A percentile compares a stretch with the other conserved stretches of the same genome.
Conservation (phyloP, 1,139 yeast species). For the Pneumocystis oryctolagi region DNA sequence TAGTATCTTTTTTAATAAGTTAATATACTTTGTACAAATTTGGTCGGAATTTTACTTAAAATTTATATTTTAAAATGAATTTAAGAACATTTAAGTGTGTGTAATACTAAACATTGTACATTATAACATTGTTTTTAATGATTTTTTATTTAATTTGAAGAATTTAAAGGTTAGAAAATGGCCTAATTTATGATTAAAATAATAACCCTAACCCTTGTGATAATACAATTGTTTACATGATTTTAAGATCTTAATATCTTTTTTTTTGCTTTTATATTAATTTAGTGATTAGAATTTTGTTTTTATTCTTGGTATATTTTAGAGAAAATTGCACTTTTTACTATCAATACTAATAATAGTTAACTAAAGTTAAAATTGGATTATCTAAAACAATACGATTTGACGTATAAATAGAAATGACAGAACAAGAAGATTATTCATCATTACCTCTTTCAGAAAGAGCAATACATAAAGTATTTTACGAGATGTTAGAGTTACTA, state of each 20-base stretch:
- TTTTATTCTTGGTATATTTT: background rate
- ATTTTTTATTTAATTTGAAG: no score
- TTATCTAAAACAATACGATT: background rate
- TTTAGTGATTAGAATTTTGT: background rate
- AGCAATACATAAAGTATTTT: conserved; percentile 41
- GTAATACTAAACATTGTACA: no score
- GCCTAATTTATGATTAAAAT: no score
- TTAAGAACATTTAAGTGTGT: no score
- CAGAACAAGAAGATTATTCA: conserved; percentile 46
- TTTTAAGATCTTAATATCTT: background rate
- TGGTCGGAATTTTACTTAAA: no score
- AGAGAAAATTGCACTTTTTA: background rate
- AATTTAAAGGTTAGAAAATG: no score
- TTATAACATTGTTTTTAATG: no score
- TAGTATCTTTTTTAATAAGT: no score
- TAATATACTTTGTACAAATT: no score
- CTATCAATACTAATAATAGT: background rate
- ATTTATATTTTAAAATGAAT: no score
- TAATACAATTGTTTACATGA: background rate
- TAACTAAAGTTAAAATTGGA: background rate
- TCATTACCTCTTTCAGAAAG: conserved; percentile 52
- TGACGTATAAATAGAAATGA: conserved; percentile 18
- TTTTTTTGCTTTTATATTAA: background rate
- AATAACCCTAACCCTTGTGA: background rate
- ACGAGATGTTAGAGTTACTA: background rate